phyloP scores from a whole-genome alignment of 768 basidiomycete species.

The Flagelloscypha sp. region DNA sequence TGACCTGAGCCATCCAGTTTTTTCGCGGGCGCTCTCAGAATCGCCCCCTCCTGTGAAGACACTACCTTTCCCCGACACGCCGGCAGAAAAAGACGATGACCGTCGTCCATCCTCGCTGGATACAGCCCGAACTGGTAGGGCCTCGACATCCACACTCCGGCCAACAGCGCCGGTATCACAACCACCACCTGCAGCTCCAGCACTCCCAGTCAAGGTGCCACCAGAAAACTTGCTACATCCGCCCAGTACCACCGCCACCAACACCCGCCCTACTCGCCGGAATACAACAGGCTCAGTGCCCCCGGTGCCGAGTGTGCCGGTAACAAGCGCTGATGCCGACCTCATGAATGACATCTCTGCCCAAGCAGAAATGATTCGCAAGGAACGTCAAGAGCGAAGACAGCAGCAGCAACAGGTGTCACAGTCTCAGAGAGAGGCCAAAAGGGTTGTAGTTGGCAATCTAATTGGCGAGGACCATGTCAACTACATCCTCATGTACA shows the following conservation, averaged over 20 bases:
- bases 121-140: too few relatives aligned
- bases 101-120: too few relatives aligned
- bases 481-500: constrained; percentile 99
- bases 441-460: constrained; percentile 79
- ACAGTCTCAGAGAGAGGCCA: constrained; percentile 22
- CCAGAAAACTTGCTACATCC: constrained; percentile 49
- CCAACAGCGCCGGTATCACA: too few relatives aligned
- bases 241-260: constrained; percentile 21
- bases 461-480: constrained; percentile 97
- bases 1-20: too few relatives aligned
- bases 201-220: too few relatives aligned
- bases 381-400: constrained; percentile 68
- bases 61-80: too few relatives aligned
- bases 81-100: too few relatives aligned
- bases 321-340: constrained; percentile 36
- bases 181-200: too few relatives aligned
- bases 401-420: constrained; percentile 50
- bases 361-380: constrained; percentile 81
- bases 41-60: too few relatives aligned
- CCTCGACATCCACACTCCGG: too few relatives aligned
- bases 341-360: constrained; percentile 76
- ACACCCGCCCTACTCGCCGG: constrained; percentile 42
- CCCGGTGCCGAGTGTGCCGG: constrained; percentile 25
- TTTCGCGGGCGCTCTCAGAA: too few relatives aligned
- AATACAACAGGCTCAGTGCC: constrained; percentile 60